These are phyloP conservation scores for Geranium incanum DNA, from an alignment of 441 rosid genomes.

Conservation along the genomic window DNA sequence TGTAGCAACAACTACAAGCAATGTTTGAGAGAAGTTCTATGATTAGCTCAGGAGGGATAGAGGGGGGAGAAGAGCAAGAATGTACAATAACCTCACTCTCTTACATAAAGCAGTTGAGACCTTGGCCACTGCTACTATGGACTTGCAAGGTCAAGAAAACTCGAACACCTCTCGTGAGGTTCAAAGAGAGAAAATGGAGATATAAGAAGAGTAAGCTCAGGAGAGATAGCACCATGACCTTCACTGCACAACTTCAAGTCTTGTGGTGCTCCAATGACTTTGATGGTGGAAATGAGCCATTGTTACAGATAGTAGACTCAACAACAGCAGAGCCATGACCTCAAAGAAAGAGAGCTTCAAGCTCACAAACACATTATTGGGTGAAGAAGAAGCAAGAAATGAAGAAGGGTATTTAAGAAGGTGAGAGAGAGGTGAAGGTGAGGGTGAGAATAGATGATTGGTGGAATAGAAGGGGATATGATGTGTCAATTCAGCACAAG, in stretches of 20 bases:
- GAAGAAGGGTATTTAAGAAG: neutral
- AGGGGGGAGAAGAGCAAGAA: neutral
- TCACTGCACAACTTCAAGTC: neutral
- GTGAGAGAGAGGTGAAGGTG: neutral
- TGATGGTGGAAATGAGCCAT: neutral
- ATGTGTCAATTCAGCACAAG: conserved; percentile 2
- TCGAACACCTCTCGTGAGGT: conserved; percentile 12
- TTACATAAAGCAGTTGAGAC: neutral
- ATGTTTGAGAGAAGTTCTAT: neutral
- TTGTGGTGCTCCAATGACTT: neutral
- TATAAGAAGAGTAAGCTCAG: conserved; percentile 18
- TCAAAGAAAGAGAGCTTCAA: neutral
- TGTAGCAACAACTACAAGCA: neutral
- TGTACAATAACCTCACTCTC: neutral
- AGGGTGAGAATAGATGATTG: neutral
- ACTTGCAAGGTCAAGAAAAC: conserved; percentile 27
- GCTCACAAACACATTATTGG: neutral
- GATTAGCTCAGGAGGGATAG: neutral
- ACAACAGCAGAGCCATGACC: neutral
- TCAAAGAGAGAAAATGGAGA: neutral
- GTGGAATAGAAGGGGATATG: neutral
- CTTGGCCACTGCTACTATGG: neutral
- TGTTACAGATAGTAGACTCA: neutral
- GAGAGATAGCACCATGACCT: conserved; percentile 13
- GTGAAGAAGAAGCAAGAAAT: neutral